Evolutionary conservation across 2,329 filamentous ascomycete genomes (phyloP).

Genomic region (Fusarium fujikuroi): DNA sequence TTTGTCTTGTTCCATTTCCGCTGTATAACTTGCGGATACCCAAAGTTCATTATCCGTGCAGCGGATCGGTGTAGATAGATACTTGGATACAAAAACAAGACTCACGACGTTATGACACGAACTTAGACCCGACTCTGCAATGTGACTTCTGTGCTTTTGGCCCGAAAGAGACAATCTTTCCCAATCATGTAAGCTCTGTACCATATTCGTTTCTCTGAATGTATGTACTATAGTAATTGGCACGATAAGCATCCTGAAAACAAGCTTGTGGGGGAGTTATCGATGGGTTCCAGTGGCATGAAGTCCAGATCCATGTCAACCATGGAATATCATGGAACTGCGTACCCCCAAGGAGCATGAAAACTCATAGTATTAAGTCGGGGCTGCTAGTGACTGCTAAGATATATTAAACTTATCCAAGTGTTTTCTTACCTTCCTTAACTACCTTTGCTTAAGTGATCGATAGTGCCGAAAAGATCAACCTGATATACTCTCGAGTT

Average conservation of each 20-base stretch:
- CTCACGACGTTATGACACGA: slow-evolving; percentile 28
- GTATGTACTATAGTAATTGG: background rate
- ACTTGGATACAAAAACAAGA: slow-evolving; percentile 17
- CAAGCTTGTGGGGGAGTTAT: background rate
- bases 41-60: background rate
- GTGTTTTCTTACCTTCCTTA: background rate
- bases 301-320: background rate
- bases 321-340: no score
- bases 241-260: background rate
- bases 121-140: background rate
- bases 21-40: slow-evolving; percentile 16
- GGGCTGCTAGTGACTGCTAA: background rate
- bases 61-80: slow-evolving; percentile 26
- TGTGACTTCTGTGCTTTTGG: background rate
- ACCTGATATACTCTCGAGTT: background rate
- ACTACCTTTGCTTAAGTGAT: background rate
- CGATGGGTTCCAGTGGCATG: background rate
- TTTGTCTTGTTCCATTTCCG: slow-evolving; percentile 9
- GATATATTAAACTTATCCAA: background rate
- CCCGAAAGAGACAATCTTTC: accelerated
- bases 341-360: accelerated
- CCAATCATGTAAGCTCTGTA: background rate
- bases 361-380: background rate
- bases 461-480: background rate
- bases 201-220: background rate